Percentiles rank a stretch among this genome's conserved stretches.
Conservation (phyloP, 257 asterid genomes). For the Nicotiana noctiflora region DNA sequence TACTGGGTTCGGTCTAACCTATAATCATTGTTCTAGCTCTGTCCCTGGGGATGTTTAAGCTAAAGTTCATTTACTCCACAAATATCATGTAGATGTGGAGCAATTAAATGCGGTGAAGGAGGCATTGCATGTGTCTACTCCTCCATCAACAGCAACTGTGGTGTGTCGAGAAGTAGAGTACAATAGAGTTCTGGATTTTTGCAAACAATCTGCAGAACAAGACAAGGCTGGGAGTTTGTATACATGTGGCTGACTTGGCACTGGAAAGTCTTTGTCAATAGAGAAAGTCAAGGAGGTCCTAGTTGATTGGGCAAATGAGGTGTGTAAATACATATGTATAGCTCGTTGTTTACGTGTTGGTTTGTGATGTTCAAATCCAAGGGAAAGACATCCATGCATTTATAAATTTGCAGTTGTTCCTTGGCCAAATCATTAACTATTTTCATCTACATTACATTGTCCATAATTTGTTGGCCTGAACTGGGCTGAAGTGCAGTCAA, state of each 20-base stretch:
- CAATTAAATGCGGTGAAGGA: conserved; percentile 73
- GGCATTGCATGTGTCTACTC: conserved; percentile 79
- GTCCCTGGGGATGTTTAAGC: neutral
- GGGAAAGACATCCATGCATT: neutral
- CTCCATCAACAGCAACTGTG: conserved; percentile 19
- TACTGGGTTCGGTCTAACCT: no score
- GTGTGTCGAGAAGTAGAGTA: conserved; percentile 76
- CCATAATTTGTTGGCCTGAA: no score
- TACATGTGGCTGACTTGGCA: conserved; percentile 92
- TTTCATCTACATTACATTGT: no score
- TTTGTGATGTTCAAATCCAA: neutral
- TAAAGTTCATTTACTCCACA: no score
- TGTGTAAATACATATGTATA: conserved; percentile 18
- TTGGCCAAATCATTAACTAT: neutral
- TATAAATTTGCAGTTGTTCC: neutral
- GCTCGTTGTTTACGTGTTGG: neutral
- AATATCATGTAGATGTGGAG: conserved; percentile 35
- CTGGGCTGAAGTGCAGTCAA: no score
- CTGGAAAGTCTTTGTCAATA: conserved; percentile 83
- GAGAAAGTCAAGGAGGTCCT: conserved; percentile 57
- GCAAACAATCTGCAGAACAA: conserved; percentile 58
- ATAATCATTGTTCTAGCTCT: no score
- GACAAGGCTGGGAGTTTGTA: conserved; percentile 84
- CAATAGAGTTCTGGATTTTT: conserved; percentile 57
- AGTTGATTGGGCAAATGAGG: conserved; percentile 74